Base-by-base conservation (phyloP, 768 basidiomycete species). In the Leccinum obscurum region DNA sequence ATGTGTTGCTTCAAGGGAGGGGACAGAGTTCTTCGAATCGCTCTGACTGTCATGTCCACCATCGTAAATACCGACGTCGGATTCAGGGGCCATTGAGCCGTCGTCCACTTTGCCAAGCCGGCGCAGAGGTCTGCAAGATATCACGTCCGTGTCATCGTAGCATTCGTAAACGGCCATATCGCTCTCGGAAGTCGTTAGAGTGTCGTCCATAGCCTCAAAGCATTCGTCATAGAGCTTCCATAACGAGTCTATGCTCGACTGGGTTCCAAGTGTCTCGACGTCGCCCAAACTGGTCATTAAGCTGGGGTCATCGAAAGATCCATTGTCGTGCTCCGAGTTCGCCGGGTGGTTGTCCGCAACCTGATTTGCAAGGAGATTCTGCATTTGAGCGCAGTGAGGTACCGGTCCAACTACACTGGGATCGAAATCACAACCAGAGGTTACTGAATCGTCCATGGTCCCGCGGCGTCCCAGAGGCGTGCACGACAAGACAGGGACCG, bases 181-280 rank as follows among this genome's bases (percentile, higher is more conserved):
- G 39, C 8, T 41, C 39, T 41, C 39, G 37, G 37, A 39, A 39
- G 14, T 39, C 37, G 13, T 39, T 2, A 4, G 8, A 41, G 39
- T 41, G 17, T 41, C 17, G 17, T 17, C 39, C 39, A 41, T 3
- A 17, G 39, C 39, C 17, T 41, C 17, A 8, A 41, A 41, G 39
- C 14, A 41, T 1, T 41, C 39, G 17, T 3, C 56, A 15, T 64
- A 61, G 5, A 66, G 52, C 20, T 17, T 57, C 13, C 51, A 55
- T 60, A 70, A 68, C 2, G 60, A 17, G 26, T 63, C 58, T 17
- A 3, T 6, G 17, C 57, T 55, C 8, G 50, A 55, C 4, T 55
- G 39, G 35, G 41, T 24, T 11, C 39, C 3, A 17, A 30, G 32
- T 13, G 6, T 15, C 10, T 60, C 32, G 15, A 6, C 11, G 14